phyloP scores from a whole-genome alignment of 192 early-diverging fungal genomes.

The Mortierella antarctica region DNA sequence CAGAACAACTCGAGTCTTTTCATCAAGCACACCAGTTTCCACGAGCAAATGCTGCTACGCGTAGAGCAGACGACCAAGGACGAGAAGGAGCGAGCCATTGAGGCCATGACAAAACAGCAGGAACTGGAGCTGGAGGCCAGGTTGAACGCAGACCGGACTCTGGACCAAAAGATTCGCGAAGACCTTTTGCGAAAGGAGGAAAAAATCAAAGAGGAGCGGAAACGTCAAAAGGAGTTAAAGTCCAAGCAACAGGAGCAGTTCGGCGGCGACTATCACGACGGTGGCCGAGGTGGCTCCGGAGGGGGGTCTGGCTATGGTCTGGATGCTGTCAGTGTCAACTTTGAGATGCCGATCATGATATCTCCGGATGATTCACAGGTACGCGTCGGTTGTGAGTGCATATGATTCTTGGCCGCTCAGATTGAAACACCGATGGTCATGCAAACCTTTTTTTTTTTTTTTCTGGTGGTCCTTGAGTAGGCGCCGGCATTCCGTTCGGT shows the following conservation, averaged over 20 bases:
- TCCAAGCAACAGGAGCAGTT: conserved; percentile 50
- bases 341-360: conserved; percentile 54
- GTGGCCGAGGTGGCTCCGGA: conserved; percentile 17
- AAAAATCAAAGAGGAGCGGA: conserved; percentile 55
- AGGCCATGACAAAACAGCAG: conserved; percentile 48
- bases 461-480: not conserved
- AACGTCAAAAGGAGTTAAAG: conserved; percentile 47
- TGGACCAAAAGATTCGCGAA: conserved; percentile 57
- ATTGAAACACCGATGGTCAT: not conserved
- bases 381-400: not conserved
- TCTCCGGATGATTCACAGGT: conserved; percentile 53
- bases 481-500: conserved; percentile 49
- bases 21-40: conserved; percentile 63
- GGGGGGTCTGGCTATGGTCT: conserved; percentile 45
- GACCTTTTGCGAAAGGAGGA: conserved; percentile 52
- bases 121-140: conserved; percentile 43
- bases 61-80: conserved; percentile 60
- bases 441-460: not conserved
- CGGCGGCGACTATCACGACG: conserved; percentile 30
- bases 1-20: conserved; percentile 64
- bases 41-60: conserved; percentile 66
- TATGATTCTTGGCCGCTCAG: not conserved
- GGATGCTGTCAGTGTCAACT: conserved; percentile 43
- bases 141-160: conserved; percentile 25
- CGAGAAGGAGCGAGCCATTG: conserved; percentile 49